Conservation (phyloP, 352 stramenopile species). For the Elongisporangium senticosum region DNA sequence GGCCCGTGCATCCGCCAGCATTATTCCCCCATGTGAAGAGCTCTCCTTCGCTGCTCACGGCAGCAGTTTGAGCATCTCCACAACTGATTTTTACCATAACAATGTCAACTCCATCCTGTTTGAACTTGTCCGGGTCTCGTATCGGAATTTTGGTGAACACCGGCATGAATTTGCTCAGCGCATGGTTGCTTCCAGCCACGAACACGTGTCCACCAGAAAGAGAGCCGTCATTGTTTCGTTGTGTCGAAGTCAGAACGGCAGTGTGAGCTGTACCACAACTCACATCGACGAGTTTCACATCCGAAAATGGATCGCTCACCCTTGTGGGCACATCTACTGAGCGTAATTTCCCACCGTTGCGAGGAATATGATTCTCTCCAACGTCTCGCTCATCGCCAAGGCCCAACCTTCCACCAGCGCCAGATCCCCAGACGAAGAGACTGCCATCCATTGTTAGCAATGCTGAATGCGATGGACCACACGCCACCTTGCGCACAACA, state of each 20-base stretch:
- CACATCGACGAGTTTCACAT: slow-evolving; percentile 55
- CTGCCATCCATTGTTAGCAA: slow-evolving; percentile 46
- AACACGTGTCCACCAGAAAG: slow-evolving; percentile 35
- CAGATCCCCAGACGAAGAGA: slow-evolving; percentile 71
- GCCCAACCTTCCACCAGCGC: slow-evolving; percentile 63
- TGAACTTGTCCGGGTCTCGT: background rate
- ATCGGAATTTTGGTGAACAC: slow-evolving; percentile 35
- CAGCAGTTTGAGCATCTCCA: slow-evolving; percentile 56
- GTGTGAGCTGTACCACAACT: slow-evolving; percentile 66
- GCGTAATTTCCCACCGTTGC: slow-evolving; percentile 39
- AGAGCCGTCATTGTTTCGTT: slow-evolving; percentile 5
- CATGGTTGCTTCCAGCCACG: slow-evolving; percentile 62
- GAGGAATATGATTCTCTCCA: slow-evolving; percentile 54
- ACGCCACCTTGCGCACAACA: slow-evolving; percentile 61
- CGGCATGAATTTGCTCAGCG: slow-evolving; percentile 54
- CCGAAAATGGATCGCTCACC: slow-evolving; percentile 29
- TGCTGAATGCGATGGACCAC: slow-evolving; percentile 71
- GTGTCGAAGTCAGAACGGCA: slow-evolving; percentile 32
- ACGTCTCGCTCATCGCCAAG: slow-evolving; percentile 58
- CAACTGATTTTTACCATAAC: slow-evolving; percentile 46
- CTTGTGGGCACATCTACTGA: slow-evolving; percentile 33
- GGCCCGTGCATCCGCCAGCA: slow-evolving; percentile 51
- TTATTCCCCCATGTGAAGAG: slow-evolving; percentile 79
- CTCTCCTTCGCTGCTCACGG: slow-evolving; percentile 58
- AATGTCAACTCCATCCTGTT: slow-evolving; percentile 12